Percentiles rank a stretch among this genome's conserved stretches.
phyloP scores from a whole-genome alignment of 192 early-diverging fungal genomes.

The Coemansia sp. region DNA sequence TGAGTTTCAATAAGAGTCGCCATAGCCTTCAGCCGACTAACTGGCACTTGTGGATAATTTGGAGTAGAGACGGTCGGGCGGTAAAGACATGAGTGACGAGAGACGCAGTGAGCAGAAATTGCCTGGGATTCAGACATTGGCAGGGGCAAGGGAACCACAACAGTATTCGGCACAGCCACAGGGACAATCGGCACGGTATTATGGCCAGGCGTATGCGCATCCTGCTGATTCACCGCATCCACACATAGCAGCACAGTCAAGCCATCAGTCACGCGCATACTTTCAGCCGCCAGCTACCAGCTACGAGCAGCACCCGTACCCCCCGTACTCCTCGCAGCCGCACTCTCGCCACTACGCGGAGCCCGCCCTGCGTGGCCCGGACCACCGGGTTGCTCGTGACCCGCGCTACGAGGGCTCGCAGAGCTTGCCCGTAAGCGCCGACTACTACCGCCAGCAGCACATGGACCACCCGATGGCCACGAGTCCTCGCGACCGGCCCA shows the following conservation, averaged over 20 bases:
- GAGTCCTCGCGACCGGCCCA: conserved; percentile 1
- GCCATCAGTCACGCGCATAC: conserved; percentile 8
- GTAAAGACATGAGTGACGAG: too few species aligned
- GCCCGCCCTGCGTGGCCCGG: neutral
- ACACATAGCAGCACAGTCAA: conserved; percentile 14
- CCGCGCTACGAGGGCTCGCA: neutral
- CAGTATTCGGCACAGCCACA: conserved; percentile 7
- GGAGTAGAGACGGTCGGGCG: too few species aligned
- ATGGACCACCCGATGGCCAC: conserved; percentile 1
- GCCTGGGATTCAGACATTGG: too few species aligned
- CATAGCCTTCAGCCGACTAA: too few species aligned
- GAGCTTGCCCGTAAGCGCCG: neutral
- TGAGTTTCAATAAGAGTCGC: too few species aligned
- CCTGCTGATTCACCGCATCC: conserved; percentile 3
- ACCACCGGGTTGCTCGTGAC: neutral
- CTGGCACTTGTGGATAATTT: too few species aligned
- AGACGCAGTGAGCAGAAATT: too few species aligned
- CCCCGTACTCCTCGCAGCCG: neutral
- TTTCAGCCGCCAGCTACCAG: conserved; percentile 1
- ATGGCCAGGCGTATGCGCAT: neutral
- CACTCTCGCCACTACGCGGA: neutral
- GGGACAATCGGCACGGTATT: neutral
- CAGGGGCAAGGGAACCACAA: too few species aligned
- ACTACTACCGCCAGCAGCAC: conserved; percentile 8
- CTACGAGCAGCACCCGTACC: neutral